phyloP scores from a whole-genome alignment of 78 protist species.

The Neovahlkampfia damariscottae region DNA sequence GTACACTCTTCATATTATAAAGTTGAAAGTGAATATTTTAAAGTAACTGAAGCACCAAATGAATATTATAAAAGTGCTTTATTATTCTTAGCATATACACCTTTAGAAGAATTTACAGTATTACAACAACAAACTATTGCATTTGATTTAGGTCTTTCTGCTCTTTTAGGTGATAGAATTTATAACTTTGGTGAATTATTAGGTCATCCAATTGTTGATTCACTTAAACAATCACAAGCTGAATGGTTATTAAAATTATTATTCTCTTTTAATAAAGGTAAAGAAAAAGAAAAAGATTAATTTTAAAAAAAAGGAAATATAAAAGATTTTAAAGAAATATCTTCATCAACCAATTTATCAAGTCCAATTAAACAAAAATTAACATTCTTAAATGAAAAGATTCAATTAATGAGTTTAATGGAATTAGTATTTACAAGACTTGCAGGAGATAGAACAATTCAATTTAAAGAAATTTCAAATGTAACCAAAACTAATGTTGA shows the following conservation, averaged over 20 bases:
- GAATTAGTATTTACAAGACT: conserved; percentile 53
- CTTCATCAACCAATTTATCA: neutral
- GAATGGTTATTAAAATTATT: conserved; percentile 51
- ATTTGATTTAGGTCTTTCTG: conserved; percentile 62
- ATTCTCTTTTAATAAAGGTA: conserved; percentile 56
- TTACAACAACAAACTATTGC: conserved; percentile 32
- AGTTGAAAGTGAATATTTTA: neutral
- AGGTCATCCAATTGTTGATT: conserved; percentile 42
- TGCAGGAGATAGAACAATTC: conserved; percentile 34
- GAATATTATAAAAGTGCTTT: conserved; percentile 46
- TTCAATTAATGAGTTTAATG: conserved; percentile 49
- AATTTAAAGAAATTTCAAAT: conserved; percentile 40
- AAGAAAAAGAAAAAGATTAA: too few relatives aligned
- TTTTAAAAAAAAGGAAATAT: too few relatives aligned
- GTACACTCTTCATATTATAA: conserved; percentile 8
- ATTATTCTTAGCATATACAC: conserved; percentile 46
- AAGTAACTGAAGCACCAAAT: conserved; percentile 14
- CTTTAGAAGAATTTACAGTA: conserved; percentile 33
- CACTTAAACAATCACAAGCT: conserved; percentile 34
- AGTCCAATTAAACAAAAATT: conserved; percentile 38
- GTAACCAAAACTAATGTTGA: conserved; percentile 30
- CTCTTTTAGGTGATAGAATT: conserved; percentile 48
- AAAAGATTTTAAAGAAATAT: neutral
- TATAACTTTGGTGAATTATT: conserved; percentile 71
- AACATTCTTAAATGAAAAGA: conserved; percentile 36